Conservation (phyloP, 2,329 filamentous ascomycete genomes). For the Knufia petricola region DNA sequence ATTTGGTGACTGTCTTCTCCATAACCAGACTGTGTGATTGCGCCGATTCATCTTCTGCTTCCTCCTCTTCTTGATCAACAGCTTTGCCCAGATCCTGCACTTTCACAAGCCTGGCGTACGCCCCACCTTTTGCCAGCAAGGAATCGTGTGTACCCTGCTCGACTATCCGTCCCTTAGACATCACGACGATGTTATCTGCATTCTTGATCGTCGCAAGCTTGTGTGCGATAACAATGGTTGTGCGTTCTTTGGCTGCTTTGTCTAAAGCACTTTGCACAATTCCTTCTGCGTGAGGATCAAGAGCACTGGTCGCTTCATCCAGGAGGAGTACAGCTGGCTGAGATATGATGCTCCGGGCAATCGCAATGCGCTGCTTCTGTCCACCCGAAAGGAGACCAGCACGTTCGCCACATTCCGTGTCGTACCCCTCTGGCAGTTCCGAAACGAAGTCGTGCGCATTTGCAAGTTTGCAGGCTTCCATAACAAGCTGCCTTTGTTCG, state of each 20-base stretch:
- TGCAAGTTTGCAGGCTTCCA: constrained; percentile 13
- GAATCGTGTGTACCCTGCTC: constrained; percentile 37
- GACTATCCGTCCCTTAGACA: constrained; percentile 33
- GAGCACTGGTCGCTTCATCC: constrained; percentile 73
- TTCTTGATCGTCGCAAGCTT: constrained; percentile 30
- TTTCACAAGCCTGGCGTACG: constrained; percentile 35
- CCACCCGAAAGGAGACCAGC: constrained; percentile 76
- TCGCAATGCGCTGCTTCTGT: constrained; percentile 86
- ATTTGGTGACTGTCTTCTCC: constrained; percentile 12
- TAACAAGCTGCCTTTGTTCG: constrained; percentile 10
- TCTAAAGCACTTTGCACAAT: constrained; percentile 76
- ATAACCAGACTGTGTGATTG: constrained; percentile 9
- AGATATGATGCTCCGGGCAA: constrained; percentile 67
- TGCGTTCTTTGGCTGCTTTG: constrained; percentile 49
- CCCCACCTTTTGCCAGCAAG: constrained; percentile 30
- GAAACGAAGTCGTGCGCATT: constrained; percentile 72
- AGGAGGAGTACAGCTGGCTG: constrained; percentile 73
- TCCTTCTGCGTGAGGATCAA: constrained; percentile 75
- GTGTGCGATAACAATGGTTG: constrained; percentile 31
- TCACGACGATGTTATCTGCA: constrained; percentile 35
- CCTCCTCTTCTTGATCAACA: constrained; percentile 17
- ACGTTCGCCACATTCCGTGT: constrained; percentile 76
- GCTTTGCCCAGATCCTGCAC: constrained; percentile 36
- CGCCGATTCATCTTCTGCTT: constrained; percentile 11
- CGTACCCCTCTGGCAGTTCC: constrained; percentile 63